Evolutionary conservation across 2,329 filamentous ascomycete species (phyloP).

Genomic region (Gremmenia infestans): DNA sequence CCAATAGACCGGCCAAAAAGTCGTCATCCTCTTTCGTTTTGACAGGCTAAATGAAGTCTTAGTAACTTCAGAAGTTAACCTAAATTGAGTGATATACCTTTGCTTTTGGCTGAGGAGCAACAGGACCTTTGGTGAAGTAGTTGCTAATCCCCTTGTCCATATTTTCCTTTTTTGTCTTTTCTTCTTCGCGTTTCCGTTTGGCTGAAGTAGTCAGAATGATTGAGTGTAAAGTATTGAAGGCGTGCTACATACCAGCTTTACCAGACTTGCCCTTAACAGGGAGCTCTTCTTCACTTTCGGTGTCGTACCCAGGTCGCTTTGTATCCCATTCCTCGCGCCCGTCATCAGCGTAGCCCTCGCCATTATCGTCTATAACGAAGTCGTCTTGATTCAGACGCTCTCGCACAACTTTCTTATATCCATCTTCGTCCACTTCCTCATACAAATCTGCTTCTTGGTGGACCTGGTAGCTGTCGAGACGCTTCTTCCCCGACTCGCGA

Average conservation of each 20-base stretch:
- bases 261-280: constrained; percentile 45
- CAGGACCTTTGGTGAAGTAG: constrained; percentile 79
- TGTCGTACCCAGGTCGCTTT: constrained; percentile 56
- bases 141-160: constrained; percentile 90
- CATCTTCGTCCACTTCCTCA: constrained; percentile 93
- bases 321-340: constrained; percentile 86
- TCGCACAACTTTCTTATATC: constrained; percentile 93
- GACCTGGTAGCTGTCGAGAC: constrained; percentile 80
- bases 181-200: constrained; percentile 84
- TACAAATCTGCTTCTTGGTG: constrained; percentile 81
- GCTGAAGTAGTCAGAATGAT: constrained; percentile 41
- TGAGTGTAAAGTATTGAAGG: not conserved
- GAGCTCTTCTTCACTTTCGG: constrained; percentile 69
- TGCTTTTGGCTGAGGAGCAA: constrained; percentile 63
- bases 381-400: constrained; percentile 88
- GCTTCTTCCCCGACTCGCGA: constrained; percentile 85
- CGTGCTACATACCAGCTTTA: constrained; percentile 32
- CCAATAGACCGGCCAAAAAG: constrained; percentile 80
- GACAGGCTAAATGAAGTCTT: constrained; percentile 47
- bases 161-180: constrained; percentile 77
- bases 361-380: constrained; percentile 98
- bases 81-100: constrained; percentile 55
- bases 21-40: constrained; percentile 84
- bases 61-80: constrained; percentile 10
- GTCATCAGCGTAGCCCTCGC: constrained; percentile 93